Percentiles rank a stretch among this genome's conserved stretches.
Evolutionary conservation across 106 monocot species (phyloP).

Genomic region (Amphibolis antarctica): DNA sequence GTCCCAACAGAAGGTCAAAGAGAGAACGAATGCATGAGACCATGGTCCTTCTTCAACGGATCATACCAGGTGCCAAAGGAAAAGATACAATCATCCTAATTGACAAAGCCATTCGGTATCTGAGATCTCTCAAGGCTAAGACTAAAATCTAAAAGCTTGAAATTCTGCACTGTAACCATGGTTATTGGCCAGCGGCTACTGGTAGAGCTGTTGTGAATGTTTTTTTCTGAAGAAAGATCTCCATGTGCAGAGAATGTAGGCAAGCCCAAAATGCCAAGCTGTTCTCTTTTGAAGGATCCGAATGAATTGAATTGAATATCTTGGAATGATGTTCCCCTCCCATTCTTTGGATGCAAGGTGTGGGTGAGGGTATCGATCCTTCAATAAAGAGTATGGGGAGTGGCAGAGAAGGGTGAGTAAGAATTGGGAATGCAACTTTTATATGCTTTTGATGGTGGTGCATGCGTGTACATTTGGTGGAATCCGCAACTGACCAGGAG

Average conservation of each 20-base stretch:
- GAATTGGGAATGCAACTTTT: not conserved
- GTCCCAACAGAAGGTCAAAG: constrained; percentile 20
- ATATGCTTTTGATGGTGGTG: constrained; percentile 5
- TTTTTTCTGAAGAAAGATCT: not conserved
- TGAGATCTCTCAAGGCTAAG: constrained; percentile 39
- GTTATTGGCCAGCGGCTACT: not conserved
- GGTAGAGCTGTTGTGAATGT: not conserved
- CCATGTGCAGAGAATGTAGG: too few relatives aligned
- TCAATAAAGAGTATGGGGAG: not conserved
- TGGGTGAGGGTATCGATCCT: not conserved
- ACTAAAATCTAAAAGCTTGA: not conserved
- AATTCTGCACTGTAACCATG: not conserved
- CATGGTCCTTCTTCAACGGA: constrained; percentile 29
- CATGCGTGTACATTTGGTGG: not conserved
- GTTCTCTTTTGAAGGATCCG: not conserved
- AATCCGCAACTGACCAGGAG: not conserved
- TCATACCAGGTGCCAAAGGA: constrained; percentile 49
- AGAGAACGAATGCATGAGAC: constrained; percentile 43
- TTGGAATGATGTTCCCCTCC: not conserved
- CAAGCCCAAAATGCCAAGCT: too few relatives aligned
- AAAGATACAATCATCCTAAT: constrained; percentile 48
- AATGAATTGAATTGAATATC: not conserved
- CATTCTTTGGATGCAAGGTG: not conserved
- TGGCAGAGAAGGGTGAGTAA: not conserved
- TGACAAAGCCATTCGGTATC: constrained; percentile 62